Evolutionary conservation across 805 yeast genomes (phyloP).

Genomic region (Candida incommunis): DNA sequence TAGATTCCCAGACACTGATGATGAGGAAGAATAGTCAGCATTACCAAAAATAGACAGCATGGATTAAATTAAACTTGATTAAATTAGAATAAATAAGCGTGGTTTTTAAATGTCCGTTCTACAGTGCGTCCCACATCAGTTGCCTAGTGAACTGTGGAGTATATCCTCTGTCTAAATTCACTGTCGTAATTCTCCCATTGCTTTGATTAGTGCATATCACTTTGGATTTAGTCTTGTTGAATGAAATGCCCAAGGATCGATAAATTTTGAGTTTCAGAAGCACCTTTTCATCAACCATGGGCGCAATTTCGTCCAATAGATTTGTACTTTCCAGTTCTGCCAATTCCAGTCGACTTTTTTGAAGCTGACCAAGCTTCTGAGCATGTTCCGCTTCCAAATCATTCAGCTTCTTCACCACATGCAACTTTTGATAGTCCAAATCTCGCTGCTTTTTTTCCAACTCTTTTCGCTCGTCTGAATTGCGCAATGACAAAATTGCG

Average conservation of each 20-base stretch:
- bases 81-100: not conserved
- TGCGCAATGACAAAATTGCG: not conserved
- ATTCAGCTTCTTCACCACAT: not conserved
- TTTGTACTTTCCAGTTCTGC: not conserved
- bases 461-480: not conserved
- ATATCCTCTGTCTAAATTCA: not conserved
- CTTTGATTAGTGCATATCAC: not conserved
- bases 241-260: not conserved
- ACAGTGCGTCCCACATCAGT: not conserved
- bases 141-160: not conserved
- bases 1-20: conserved; percentile 85
- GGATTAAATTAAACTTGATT: too few species aligned
- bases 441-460: not conserved
- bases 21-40: conserved; percentile 43
- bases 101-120: not conserved
- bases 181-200: not conserved
- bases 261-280: not conserved
- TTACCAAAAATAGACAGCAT: not conserved
- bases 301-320: not conserved
- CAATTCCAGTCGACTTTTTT: not conserved
- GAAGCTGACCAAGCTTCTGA: not conserved
- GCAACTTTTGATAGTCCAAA: not conserved
- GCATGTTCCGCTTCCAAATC: not conserved
- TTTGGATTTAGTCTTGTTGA: not conserved
- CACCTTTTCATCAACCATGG: not conserved